Base-by-base conservation (phyloP, 305 asterid genomes). In the Fraxinus dipetala region DNA sequence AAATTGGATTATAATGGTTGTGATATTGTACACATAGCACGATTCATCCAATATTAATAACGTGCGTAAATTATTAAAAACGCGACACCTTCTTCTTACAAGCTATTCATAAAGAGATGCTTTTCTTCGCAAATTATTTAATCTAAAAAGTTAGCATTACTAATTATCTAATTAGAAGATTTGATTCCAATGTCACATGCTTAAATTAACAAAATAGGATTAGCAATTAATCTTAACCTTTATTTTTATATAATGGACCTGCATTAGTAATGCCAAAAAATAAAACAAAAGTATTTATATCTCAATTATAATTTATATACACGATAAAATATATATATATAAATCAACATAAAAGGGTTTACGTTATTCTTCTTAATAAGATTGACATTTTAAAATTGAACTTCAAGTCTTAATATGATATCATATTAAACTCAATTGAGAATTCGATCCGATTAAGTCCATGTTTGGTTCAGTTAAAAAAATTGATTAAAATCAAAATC, bases 111-210 rank as follows among this genome's bases (percentile, higher is more conserved):
- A 38, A 40, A 40, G 72, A 63, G 8, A 54, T n/a, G 18, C 56
- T 13, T 20, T 59, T 59, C 34, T 63, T 63, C 0, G 34, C 72
- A 24, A 26, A 18, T 65, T 65, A 24, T 8, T 35, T 10, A 24
- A 65, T 8, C 2, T 26, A 8, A 26, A 63, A 20, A 22, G 7
- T 65, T 65, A 8, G 3, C 8, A 9, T 43, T 16, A 3, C 54
- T 56, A 61, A 20, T 34, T 69, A 61, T 80, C 74, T 73, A 74
- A 76, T 40, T 24, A 75, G 61, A 83, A 70, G 77, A 80, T 83
- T 69, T 69, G 79, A 40, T 73, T 76, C 77, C 72, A 76, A 86
- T 83, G 30, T 65, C 26, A 24, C 24, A 2, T 20, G 31, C 72
- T 63, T 22, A 69, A 14, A n/a, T 81, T 59, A 54, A 18, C 20